A percentile compares a stretch with the other conserved stretches of the same genome.
Conservation (phyloP, 2,329 filamentous ascomycete species). For the Fusarium sambucinum region DNA sequence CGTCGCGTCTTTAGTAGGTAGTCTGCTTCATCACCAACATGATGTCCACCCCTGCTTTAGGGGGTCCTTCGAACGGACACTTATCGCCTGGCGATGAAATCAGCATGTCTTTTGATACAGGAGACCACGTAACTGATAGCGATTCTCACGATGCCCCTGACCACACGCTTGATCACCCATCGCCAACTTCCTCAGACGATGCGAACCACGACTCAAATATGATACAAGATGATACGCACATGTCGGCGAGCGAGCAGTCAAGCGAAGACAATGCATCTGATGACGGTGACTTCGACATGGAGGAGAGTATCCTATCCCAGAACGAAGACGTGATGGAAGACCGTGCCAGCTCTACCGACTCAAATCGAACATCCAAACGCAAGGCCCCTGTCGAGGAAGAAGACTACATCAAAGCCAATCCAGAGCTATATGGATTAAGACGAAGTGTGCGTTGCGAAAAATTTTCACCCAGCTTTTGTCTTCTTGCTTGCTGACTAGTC, state of each 20-base stretch:
- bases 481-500: constrained; percentile 50
- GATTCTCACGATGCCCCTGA: constrained; percentile 80
- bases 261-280: constrained; percentile 70
- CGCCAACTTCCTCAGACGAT: constrained; percentile 58
- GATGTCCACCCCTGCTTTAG: constrained; percentile 73
- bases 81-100: constrained; percentile 65
- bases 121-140: constrained; percentile 66
- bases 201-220: constrained; percentile 58
- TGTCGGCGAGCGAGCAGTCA: constrained; percentile 62
- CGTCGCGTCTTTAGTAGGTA: constrained; percentile 58
- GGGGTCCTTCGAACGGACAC: constrained; percentile 75
- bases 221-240: constrained; percentile 55
- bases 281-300: constrained; percentile 82
- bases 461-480: constrained; percentile 30
- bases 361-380: constrained; percentile 78
- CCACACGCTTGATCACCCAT: constrained; percentile 62
- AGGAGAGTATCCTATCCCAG: constrained; percentile 64
- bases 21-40: constrained; percentile 71
- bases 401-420: constrained; percentile 89
- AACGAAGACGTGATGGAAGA: constrained; percentile 63
- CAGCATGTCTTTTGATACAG: constrained; percentile 55
- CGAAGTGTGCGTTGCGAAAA: constrained; percentile 79
- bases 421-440: constrained; percentile 92
- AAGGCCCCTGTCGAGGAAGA: constrained; percentile 77
- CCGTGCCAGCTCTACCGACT: constrained; percentile 78